Evolutionary conservation across 805 yeast genomes (phyloP), one percentile per base, ranked within the genome.

Genomic region (Tetrapisispora nanseiensis): DNA sequence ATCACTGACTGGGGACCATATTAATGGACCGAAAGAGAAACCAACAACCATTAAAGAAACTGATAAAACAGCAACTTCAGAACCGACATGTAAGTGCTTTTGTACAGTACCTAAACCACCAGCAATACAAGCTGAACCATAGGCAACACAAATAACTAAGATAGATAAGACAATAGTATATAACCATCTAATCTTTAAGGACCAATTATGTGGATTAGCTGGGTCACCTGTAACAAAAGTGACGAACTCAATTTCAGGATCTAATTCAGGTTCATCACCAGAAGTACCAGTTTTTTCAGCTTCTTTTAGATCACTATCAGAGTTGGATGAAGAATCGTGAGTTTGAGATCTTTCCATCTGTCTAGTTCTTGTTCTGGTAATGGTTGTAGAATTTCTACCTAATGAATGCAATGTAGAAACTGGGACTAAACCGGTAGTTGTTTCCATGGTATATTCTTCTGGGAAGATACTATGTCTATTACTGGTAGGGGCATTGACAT

Each of bases 171-270:
- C 49, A 24, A 82, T 57, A 0, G 97, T 86, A 57, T 81, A 84
- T 1, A 61, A 3, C 85, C 89, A 79, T 57, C 77, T 75, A 19
- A 60, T 42, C 48, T 52, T 50, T 26, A 66, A 42, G 21, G 73
- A 65, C 97, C 97, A 87, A 62, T 87, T 87, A 56, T 80, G 81
- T 23, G 97, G 97, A 63, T 89, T 89, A 52, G 77, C 90, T 0
- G 95, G 94, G 60, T 89, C 97, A 48, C 76, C 74, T 16, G 78
- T 67, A 6, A 70, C 66, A 59, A 86, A 87, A 0, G 95, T 87
- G 43, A 89, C 96, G 57, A 86, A 84, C 58, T 85, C 90, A 44
- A 82, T 72, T 39, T 80, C 86, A 6, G 80, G 79, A 52, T 78
- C 84, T 30, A 75, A 55, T 12, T 68, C 71, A 23, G 48, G 52